Conservation (phyloP, 331 rosid species). For the Erythrophleum ivorense region DNA sequence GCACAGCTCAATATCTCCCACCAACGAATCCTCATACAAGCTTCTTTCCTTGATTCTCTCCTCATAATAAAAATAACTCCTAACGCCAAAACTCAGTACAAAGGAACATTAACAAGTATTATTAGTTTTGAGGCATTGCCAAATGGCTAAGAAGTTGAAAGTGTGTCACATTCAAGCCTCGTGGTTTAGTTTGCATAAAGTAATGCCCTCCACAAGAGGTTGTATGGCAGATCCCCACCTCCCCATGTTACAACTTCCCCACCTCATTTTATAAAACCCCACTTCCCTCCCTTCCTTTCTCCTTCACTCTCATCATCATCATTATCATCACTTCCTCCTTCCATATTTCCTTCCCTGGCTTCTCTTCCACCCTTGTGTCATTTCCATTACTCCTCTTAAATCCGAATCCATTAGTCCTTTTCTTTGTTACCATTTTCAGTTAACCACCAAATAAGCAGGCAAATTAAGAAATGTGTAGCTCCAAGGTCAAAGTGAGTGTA, state of each 20-base stretch:
- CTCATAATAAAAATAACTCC: not conserved
- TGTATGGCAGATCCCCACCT: conserved; percentile 85
- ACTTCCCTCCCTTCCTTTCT: conserved; percentile 45
- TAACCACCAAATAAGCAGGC: not conserved
- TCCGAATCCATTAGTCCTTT: conserved; percentile 13
- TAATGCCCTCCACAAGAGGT: conserved; percentile 56
- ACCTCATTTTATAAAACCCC: conserved; percentile 54
- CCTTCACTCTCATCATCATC: conserved; percentile 55
- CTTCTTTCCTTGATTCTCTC: conserved; percentile 61
- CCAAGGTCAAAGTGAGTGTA: conserved; percentile 65
- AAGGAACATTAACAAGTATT: conserved; percentile 26
- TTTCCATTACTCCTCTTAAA: not conserved
- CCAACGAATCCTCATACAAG: conserved; percentile 56
- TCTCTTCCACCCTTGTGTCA: conserved; percentile 27
- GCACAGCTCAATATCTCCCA: conserved; percentile 48
- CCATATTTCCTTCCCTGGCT: not conserved
- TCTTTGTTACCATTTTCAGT: not conserved
- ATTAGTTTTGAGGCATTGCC: conserved; percentile 29
- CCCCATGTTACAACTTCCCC: conserved; percentile 75
- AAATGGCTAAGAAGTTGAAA: conserved; percentile 33
- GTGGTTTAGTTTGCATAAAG: conserved; percentile 65
- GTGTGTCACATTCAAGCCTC: conserved; percentile 54
- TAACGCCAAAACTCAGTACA: not conserved
- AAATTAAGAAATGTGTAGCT: conserved; percentile 61
- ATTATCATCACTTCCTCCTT: conserved; percentile 31